phyloP scores from a whole-genome alignment of 164 flowering plant genomes.

The Dillenia turbinata region DNA sequence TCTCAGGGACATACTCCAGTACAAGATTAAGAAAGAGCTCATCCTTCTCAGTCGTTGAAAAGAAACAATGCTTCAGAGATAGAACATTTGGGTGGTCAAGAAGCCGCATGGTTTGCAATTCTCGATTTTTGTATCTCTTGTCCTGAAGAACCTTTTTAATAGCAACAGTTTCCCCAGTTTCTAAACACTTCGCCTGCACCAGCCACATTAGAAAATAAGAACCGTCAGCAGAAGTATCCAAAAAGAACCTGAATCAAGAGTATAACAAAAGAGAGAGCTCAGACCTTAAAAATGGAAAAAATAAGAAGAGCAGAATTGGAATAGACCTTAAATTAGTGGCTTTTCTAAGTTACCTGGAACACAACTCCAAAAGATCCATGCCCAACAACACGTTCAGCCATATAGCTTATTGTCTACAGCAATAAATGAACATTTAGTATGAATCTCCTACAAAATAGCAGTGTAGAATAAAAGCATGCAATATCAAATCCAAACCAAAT shows the following conservation, averaged over 20 bases:
- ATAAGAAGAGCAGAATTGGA: too few species aligned
- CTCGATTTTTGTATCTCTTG: conserved; percentile 72
- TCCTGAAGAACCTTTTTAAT: conserved; percentile 76
- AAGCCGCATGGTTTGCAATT: conserved; percentile 69
- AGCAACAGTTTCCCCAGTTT: conserved; percentile 71
- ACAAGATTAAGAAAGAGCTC: conserved; percentile 63
- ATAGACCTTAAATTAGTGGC: too few species aligned
- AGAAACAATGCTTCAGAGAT: conserved; percentile 58
- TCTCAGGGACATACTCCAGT: conserved; percentile 66
- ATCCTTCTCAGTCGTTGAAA: conserved; percentile 60
- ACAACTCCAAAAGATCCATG: conserved; percentile 70
- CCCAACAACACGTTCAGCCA: conserved; percentile 73
- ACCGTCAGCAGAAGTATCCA: too few species aligned
- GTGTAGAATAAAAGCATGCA: background rate
- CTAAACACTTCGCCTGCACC: conserved; percentile 69
- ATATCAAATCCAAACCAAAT: background rate
- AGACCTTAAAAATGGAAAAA: too few species aligned
- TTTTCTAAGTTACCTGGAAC: conserved; percentile 37
- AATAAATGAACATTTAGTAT: background rate
- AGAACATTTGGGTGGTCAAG: conserved; percentile 66
- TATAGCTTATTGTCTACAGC: conserved; percentile 60
- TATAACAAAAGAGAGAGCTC: too few species aligned
- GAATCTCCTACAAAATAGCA: background rate
- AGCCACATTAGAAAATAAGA: conserved; percentile 1
- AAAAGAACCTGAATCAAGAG: too few species aligned